Evolutionary conservation across 2,329 filamentous ascomycete species (phyloP), one percentile per base, ranked within the genome.

Genomic region (Ophiostoma sp.): DNA sequence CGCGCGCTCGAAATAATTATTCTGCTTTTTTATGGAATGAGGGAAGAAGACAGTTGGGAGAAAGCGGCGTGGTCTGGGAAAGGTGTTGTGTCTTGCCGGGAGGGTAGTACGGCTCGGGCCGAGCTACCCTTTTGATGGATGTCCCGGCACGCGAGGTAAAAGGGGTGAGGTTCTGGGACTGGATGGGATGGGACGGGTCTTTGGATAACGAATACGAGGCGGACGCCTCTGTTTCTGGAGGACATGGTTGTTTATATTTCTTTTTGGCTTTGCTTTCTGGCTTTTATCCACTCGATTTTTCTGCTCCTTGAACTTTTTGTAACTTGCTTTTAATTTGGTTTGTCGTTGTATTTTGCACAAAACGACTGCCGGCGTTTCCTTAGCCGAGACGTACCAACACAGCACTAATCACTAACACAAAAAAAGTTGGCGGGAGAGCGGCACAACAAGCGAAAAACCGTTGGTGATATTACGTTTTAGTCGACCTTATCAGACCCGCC

Each of bases 1-100:
- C 72, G 72, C 68, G 57, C 72, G 57, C 31, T 71, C 70, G 69
- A 66, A 68, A 66, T 71, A 64, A 42, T 50, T 59, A 6, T 68
- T 55, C 22, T 55, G 50, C 33, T 70, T 11, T 63, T 48, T 48
- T 36, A 17, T n/a, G 36, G 15, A n/a, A 39, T 8, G 22, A 61
- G 50, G 17, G 8, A 31, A 39, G 25, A n/a, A 63, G 57, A 15
- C n/a, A 25, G 11, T 39, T 22, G 22, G 36, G 22, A 28, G 61
- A 17, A 17, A 5, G 61, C 17, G n/a, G 19, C 6, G 31, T 7
- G 8, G n/a, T n/a, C 4, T 28, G 36, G 61, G 28, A 33, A 28
- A 19, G 19, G 33, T 36, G 33, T 36, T n/a, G 28, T 19, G 28
- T 28, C 55, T 59, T 59, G 28, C 55, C 28, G 55, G 55, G 55